phyloP scores from a whole-genome alignment of 2,329 filamentous ascomycete species.

The Lachnellula subtilissima region DNA sequence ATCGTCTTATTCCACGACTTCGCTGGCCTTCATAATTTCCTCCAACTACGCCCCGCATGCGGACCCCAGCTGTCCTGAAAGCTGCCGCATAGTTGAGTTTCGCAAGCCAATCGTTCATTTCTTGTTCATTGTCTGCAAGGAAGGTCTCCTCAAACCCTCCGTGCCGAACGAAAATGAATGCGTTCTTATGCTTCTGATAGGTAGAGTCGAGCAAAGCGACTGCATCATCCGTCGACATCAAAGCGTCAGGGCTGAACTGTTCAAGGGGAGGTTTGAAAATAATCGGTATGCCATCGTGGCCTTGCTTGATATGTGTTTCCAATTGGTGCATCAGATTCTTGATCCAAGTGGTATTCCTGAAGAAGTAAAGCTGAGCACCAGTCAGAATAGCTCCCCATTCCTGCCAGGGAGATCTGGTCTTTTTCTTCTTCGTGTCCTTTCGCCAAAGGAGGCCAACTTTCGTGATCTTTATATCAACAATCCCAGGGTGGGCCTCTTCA shows the following conservation, averaged over 20 bases:
- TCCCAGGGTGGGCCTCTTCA: conserved; percentile 79
- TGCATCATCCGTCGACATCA: conserved; percentile 90
- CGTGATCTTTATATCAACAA: conserved; percentile 95
- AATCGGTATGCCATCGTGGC: conserved; percentile 69
- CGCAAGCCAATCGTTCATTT: conserved; percentile 94
- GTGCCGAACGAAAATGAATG: conserved; percentile 85
- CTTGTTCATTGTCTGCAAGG: conserved; percentile 80
- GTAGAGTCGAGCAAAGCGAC: conserved; percentile 80
- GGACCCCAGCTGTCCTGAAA: conserved; percentile 85
- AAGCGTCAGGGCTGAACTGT: conserved; percentile 87
- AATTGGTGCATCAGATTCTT: conserved; percentile 87
- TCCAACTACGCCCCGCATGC: conserved; percentile 82
- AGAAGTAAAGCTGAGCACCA: conserved; percentile 95
- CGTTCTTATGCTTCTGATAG: conserved; percentile 94
- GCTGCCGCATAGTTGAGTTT: conserved; percentile 96
- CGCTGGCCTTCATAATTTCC: conserved; percentile 80
- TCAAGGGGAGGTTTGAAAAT: conserved; percentile 87
- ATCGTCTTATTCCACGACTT: conserved; percentile 64
- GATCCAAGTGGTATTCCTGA: conserved; percentile 88
- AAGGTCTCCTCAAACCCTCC: conserved; percentile 86
- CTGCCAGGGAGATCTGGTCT: conserved; percentile 92
- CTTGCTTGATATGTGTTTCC: conserved; percentile 74
- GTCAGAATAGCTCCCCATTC: conserved; percentile 98
- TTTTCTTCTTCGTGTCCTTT: conserved; percentile 90
- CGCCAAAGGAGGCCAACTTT: conserved; percentile 95